Conservation (phyloP, 306 rosid species). For the Vigna reflexopilosa region DNA sequence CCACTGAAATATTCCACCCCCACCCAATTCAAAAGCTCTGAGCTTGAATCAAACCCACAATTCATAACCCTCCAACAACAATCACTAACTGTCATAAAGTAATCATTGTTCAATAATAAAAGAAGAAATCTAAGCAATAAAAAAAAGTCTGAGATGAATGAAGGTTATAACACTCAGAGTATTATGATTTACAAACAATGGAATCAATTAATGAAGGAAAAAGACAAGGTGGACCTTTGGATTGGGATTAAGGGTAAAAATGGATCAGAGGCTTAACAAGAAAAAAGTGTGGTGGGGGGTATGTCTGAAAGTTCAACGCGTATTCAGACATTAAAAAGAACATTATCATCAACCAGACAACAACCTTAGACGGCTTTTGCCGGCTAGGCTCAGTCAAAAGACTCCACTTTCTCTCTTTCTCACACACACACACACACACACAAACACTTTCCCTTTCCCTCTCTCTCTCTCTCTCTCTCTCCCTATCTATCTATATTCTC, state of each 20-base stretch:
- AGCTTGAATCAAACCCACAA: conserved; percentile 43
- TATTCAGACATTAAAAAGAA: conserved; percentile 53
- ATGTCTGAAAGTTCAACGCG: conserved; percentile 73
- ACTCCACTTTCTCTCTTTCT: conserved; percentile 45
- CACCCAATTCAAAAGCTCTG: conserved; percentile 44
- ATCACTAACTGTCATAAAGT: not conserved
- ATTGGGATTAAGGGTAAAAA: conserved; percentile 40
- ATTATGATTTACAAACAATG: conserved; percentile 2
- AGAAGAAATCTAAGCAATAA: conserved; percentile 24
- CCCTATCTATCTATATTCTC: conserved; percentile 7
- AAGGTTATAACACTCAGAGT: conserved; percentile 31
- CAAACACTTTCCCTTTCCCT: not conserved
- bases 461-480: not conserved
- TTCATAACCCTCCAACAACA: conserved; percentile 39
- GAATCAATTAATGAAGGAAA: conserved; percentile 30
- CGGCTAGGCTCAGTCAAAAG: conserved; percentile 81
- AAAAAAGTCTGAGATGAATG: conserved; percentile 10
- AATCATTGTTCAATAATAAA: not conserved
- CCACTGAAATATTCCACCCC: conserved; percentile 42
- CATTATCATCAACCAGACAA: conserved; percentile 43
- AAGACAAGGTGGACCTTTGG: conserved; percentile 42
- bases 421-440: not conserved
- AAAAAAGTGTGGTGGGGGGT: conserved; percentile 29
- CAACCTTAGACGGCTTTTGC: conserved; percentile 68
- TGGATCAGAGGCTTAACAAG: conserved; percentile 38